Evolutionary conservation across 2,329 filamentous ascomycete genomes (phyloP).

Genomic region (Penicillium sp.): DNA sequence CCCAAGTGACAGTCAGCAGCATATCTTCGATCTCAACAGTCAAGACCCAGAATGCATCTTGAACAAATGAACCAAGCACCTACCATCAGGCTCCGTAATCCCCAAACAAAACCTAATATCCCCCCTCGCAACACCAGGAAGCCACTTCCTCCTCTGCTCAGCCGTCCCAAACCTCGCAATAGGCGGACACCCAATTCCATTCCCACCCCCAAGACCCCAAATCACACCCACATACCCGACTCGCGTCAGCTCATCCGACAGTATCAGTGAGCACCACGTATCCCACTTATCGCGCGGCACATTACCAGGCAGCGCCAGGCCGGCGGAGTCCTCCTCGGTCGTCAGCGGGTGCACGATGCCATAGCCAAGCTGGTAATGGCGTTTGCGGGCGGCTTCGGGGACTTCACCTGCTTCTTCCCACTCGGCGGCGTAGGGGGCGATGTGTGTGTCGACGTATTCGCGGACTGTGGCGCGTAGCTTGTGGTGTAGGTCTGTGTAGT

Average conservation of each 20-base stretch:
- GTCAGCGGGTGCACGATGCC: constrained; percentile 36
- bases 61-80: no score
- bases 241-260: constrained; percentile 54
- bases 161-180: constrained; percentile 60
- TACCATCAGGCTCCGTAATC: constrained; percentile 61
- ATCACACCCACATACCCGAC: constrained; percentile 57
- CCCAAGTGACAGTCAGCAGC: constrained; percentile 12
- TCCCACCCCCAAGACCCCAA: constrained; percentile 57
- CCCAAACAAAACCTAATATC: constrained; percentile 61
- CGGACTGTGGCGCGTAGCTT: constrained; percentile 56
- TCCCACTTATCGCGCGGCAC: constrained; percentile 52
- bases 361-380: constrained; percentile 42
- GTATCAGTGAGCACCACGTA: constrained; percentile 55
- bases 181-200: constrained; percentile 61
- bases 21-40: no score
- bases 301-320: constrained; percentile 44
- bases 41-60: no score
- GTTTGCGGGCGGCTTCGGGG: constrained; percentile 42
- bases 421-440: constrained; percentile 57
- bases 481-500: constrained; percentile 62
- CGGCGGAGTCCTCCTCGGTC: constrained; percentile 39
- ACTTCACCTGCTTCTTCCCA: constrained; percentile 60
- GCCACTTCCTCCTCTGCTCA: constrained; percentile 57
- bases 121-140: constrained; percentile 57
- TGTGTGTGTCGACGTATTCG: constrained; percentile 56